phyloP scores from a whole-genome alignment of 768 basidiomycete species.

The Tylopilus intermedius region DNA sequence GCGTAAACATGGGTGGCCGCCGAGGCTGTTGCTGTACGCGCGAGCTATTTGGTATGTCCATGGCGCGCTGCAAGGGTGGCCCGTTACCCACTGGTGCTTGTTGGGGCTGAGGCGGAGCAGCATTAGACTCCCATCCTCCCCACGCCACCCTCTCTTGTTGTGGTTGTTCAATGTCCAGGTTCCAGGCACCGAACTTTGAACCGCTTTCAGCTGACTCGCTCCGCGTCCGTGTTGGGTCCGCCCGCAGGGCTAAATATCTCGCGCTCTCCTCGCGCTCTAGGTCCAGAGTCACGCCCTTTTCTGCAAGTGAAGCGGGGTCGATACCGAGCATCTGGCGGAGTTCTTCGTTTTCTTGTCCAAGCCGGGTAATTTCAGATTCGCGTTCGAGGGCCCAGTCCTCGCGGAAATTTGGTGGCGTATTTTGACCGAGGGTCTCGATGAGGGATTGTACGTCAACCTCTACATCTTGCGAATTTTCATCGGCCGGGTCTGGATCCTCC shows the following conservation, averaged over 20 bases:
- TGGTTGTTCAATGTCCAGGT: conserved; percentile 28
- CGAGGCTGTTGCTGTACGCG: conserved; percentile 51
- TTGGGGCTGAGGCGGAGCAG: conserved; percentile 28
- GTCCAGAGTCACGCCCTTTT: conserved; percentile 50
- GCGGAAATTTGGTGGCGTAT: conserved; percentile 36
- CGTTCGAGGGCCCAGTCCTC: conserved; percentile 86
- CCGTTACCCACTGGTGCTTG: conserved; percentile 20
- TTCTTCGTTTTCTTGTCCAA: conserved; percentile 79
- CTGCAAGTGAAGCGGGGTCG: conserved; percentile 49
- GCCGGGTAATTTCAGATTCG: conserved; percentile 77
- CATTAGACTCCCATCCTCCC: conserved; percentile 28
- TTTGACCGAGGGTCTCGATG: conserved; percentile 40
- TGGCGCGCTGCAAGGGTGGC: conserved; percentile 40
- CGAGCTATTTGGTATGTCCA: conserved; percentile 50
- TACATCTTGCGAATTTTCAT: conserved; percentile 28
- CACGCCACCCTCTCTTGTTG: conserved; percentile 22
- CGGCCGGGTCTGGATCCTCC: conserved; percentile 39
- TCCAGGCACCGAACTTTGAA: conserved; percentile 25
- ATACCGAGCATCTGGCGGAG: conserved; percentile 75
- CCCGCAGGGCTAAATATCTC: conserved; percentile 25
- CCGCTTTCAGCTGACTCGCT: conserved; percentile 23
- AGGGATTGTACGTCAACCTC: conserved; percentile 40
- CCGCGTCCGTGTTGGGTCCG: conserved; percentile 22
- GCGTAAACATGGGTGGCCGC: conserved; percentile 53
- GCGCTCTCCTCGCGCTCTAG: conserved; percentile 42